These are phyloP conservation scores for Colletotrichum costaricense DNA, from an alignment of 2,329 filamentous ascomycete genomes.

Conservation along the genomic window DNA sequence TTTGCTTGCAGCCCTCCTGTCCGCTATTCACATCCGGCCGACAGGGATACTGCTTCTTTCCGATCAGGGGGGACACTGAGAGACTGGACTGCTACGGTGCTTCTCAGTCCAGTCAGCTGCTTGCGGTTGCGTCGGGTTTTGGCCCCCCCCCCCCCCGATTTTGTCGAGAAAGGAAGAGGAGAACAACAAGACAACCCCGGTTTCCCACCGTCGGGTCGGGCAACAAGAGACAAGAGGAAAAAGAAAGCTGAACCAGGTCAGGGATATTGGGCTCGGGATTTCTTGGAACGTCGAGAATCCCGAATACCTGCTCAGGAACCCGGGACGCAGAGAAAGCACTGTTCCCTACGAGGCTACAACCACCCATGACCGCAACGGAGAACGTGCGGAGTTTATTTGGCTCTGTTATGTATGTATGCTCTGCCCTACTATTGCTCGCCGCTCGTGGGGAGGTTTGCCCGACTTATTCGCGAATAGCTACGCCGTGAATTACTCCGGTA, in stretches of 20 bases:
- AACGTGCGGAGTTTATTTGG: neutral
- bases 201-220: neutral
- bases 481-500: neutral
- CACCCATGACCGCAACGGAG: neutral
- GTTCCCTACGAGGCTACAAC: neutral
- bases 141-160: neutral
- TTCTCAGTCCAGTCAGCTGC: neutral
- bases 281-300: neutral
- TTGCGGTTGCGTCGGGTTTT: constrained; percentile 10
- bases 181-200: neutral
- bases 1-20: constrained; percentile 4
- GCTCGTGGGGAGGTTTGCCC: neutral
- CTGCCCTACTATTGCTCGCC: neutral
- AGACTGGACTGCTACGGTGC: neutral
- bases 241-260: neutral
- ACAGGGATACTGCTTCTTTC: neutral
- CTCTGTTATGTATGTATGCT: neutral
- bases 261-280: neutral
- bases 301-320: neutral
- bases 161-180: neutral
- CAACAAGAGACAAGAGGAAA: neutral
- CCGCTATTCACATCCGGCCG: neutral
- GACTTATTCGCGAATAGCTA: neutral
- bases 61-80: neutral
- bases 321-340: neutral